Conservation (phyloP, 202 grass and related monocot species). For the Panicum hallii region DNA sequence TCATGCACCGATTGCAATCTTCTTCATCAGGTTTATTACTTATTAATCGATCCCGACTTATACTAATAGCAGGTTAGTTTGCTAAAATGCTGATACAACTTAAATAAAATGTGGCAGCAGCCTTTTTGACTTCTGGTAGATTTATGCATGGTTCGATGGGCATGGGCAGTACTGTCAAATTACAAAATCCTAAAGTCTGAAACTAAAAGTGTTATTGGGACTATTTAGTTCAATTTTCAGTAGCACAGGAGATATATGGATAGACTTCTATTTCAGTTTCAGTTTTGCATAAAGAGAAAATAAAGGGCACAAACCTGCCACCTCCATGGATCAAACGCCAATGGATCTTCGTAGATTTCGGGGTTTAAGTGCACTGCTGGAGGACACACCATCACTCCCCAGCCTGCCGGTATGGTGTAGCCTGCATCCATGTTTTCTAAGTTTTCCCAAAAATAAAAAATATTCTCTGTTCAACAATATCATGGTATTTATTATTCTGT, state of each 20-base stretch:
- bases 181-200: not conserved
- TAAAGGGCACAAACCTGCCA: conserved; percentile 65
- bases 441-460: not conserved
- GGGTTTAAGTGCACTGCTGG: conserved; percentile 78
- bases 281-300: conserved; percentile 28
- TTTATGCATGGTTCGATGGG: not conserved
- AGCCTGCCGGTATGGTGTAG: conserved; percentile 82
- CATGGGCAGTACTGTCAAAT: conserved; percentile 17
- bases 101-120: not conserved
- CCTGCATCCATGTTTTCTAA: conserved; percentile 49
- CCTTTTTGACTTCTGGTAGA: not conserved
- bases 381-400: conserved; percentile 78
- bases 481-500: not conserved
- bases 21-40: not conserved
- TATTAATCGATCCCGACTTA: not conserved
- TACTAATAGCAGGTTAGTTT: not conserved
- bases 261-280: not conserved
- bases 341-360: conserved; percentile 76
- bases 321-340: conserved; percentile 77
- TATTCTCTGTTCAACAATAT: not conserved
- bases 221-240: not conserved
- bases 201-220: not conserved
- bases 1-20: not conserved
- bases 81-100: not conserved
- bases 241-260: not conserved